Evolutionary conservation across 805 yeast genomes (phyloP), one percentile per base, ranked within the genome.

Genomic region (Saturnispora serradocipensis): DNA sequence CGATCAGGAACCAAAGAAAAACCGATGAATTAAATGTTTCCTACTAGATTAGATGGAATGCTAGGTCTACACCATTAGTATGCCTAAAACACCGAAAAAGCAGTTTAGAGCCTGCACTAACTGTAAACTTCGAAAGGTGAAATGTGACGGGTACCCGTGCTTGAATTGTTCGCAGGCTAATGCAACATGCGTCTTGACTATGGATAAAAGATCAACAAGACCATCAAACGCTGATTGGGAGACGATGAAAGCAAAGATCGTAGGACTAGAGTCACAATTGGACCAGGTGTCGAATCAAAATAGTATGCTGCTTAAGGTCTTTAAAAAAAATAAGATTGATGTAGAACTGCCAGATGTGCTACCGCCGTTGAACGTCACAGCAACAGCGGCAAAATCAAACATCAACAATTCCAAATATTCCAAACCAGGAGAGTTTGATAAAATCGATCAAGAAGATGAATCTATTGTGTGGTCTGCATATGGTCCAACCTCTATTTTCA

Each of bases 401-500:
- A 25, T 30, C 15, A 43, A 18, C 5, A 25, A 15, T 25, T n/a
- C 36, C 7, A 46, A 48, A 35, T 57, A 58, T 28, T 61, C 62
- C 4, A 54, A 57, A 46, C 56, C 63, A 4, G 55, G 51, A 9
- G 56, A 53, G 8, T 59, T 56, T 36, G 53, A 55, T 6, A 49
- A 39, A 25, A 48, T 56, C 46, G 54, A 55, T 25, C 49, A 52
- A 8, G 34, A 30, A 13, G 56, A 55, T 15, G 48, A 56, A 10
- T 34, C 53, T 6, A 25, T 50, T 18, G n/a, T 43, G 16, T 43
- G 51, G 47, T 60, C 56, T 24, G 47, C 38, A 4, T 59, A 59
- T 44, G 64, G 64, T 1, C 60, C 63, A 7, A 57, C 60, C 6
- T 58, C 61, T 39, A 73, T 76, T 9, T 75, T 72, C 55, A 72